Evolutionary conservation across 176 grass and related monocot genomes (phyloP).

Genomic region (Neostapfia colusana): DNA sequence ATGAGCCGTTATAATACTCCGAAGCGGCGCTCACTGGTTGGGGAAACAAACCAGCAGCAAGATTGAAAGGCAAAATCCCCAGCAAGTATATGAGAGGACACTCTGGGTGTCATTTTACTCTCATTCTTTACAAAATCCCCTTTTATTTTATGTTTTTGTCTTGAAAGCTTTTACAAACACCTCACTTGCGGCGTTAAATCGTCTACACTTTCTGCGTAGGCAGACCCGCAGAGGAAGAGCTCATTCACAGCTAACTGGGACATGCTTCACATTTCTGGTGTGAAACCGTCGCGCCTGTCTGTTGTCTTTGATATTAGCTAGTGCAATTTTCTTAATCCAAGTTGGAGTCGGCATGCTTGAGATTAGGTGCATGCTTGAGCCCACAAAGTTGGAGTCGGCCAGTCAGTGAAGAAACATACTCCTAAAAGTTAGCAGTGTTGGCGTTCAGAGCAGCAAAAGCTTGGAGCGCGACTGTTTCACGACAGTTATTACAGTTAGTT

Average conservation of each 20-base stretch:
- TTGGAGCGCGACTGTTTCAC: background rate
- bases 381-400: background rate
- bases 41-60: background rate
- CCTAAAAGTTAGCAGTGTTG: background rate
- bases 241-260: background rate
- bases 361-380: background rate
- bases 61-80: background rate
- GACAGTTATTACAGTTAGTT: background rate
- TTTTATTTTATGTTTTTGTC: too few species aligned
- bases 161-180: background rate
- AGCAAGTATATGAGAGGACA: background rate
- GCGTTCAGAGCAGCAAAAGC: background rate
- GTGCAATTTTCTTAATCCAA: background rate
- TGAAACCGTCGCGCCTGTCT: background rate
- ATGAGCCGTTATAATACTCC: background rate
- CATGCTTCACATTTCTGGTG: background rate
- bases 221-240: background rate
- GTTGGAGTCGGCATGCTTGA: too few species aligned
- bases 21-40: slow-evolving; percentile 14
- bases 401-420: background rate
- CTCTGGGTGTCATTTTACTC: slow-evolving; percentile 1
- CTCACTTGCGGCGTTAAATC: background rate
- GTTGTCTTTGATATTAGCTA: background rate
- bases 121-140: background rate
- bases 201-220: background rate